Conservation (phyloP, 129 eudicot species). For the Escallonia herrerae region DNA sequence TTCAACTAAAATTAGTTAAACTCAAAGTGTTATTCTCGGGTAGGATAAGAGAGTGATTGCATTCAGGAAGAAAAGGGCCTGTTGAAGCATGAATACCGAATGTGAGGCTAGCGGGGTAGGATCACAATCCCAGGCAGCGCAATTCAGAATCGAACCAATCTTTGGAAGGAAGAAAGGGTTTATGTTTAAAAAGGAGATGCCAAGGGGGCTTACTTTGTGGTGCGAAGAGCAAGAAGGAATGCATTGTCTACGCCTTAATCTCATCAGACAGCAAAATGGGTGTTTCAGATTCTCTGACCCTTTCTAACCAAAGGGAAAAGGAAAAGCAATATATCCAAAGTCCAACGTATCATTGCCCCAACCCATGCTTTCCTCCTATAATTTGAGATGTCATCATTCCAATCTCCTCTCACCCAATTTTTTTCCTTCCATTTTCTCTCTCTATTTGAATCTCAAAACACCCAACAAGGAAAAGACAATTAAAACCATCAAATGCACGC, state of each 20-base stretch:
- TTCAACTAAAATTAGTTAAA: too few relatives aligned
- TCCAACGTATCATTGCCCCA: slow-evolving; percentile 30
- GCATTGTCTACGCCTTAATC: slow-evolving; percentile 62
- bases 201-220: slow-evolving; percentile 34
- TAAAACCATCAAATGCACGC: neutral
- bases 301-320: slow-evolving; percentile 14
- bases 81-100: neutral
- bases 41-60: too few relatives aligned
- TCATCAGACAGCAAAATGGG: slow-evolving; percentile 37
- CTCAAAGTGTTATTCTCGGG: too few relatives aligned
- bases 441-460: neutral
- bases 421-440: neutral
- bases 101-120: neutral
- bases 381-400: slow-evolving; percentile 52
- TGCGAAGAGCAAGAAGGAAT: slow-evolving; percentile 71
- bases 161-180: neutral
- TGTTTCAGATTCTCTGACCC: slow-evolving; percentile 24
- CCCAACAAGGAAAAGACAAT: slow-evolving; percentile 11
- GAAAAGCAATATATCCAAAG: slow-evolving; percentile 21
- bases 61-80: neutral
- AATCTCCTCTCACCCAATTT: neutral
- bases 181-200: neutral
- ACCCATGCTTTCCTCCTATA: slow-evolving; percentile 49
- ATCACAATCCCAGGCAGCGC: neutral
- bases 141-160: neutral